phyloP scores from a whole-genome alignment of 495 filamentous ascomycete genomes.

The Articulospora tetracladia region DNA sequence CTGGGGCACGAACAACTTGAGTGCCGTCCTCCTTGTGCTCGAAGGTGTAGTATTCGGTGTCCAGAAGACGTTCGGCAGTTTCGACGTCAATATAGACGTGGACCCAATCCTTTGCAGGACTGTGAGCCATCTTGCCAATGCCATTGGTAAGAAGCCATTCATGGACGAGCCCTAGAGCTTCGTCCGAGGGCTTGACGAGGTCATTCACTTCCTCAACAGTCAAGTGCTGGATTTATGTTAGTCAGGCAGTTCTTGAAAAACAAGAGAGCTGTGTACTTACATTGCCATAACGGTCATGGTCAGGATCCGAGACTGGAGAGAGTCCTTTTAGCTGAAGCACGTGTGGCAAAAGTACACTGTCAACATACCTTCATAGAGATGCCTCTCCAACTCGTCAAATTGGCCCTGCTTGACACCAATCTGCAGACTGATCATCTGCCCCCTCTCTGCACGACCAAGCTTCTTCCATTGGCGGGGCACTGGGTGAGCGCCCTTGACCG shows the following conservation, averaged over 20 bases:
- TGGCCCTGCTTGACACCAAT: constrained; percentile 51
- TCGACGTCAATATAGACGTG: constrained; percentile 49
- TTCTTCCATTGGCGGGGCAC: constrained; percentile 44
- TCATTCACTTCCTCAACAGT: constrained; percentile 34
- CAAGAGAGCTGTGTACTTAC: constrained; percentile 29
- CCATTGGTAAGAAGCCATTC: constrained; percentile 48
- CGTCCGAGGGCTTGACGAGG: constrained; percentile 31
- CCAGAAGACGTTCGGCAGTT: constrained; percentile 52
- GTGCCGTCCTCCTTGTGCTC: constrained; percentile 37
- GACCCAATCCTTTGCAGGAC: constrained; percentile 43
- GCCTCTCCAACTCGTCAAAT: constrained; percentile 43
- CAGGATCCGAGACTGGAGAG: constrained; percentile 33
- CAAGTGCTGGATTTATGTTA: constrained; percentile 39
- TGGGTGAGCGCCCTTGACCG: constrained; percentile 48
- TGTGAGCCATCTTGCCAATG: constrained; percentile 40
- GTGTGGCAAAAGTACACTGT: background rate
- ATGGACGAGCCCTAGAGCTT: constrained; percentile 37
- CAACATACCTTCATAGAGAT: constrained; percentile 43
- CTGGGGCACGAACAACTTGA: constrained; percentile 30
- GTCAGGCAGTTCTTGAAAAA: constrained; percentile 27
- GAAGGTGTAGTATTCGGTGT: constrained; percentile 56
- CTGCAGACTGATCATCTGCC: constrained; percentile 38
- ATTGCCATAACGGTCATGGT: constrained; percentile 38
- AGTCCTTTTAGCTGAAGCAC: background rate
- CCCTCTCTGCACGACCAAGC: constrained; percentile 38